Base-by-base conservation (phyloP, 768 basidiomycete genomes). In the Kockovaella imperatae region DNA sequence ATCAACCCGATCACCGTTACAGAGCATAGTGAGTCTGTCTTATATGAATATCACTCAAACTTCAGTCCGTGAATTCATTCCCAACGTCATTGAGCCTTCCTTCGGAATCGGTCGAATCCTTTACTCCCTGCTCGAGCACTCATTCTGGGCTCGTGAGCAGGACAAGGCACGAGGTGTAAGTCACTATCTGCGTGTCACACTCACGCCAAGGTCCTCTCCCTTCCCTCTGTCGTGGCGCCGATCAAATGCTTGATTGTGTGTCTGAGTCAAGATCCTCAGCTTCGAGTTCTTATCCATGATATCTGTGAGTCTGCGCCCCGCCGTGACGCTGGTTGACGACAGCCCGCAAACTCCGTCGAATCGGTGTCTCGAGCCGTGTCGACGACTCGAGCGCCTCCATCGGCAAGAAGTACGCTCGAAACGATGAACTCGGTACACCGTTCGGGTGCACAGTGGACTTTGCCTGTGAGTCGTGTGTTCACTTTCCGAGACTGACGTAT, bases 71-170 rank as follows among this genome's bases (percentile, higher is more conserved):
- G 91, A 96, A 73, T 95, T 79, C 74, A 88, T 82, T 47, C 95
- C 93, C 30, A 97, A 96, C 72, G 95, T 99, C 71, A 93, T 97
- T 70, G 93, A 96, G 70, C 91, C 95, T 20, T 99, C 95, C 3
- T 95, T 96, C 73, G 93, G 95, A 51, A 80, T 97, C 57, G 93
- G 93, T 45, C 88, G 93, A 46, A 95, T 97, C 62, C 76, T 96
- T 38, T 96, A 96, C 72, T 82, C 80, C 24, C 77, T 97, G 43
- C 81, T 99, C 28, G 95, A 99, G 72, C 95, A 97, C 76, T 82
- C 80, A 61, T 99, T 83, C 77, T 97, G 93, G 95, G 80, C 80
- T 51, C 81, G 95, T 68, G 90, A 88, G 65, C 80, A 86, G 62
- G 93, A 96, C 70, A 75, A 86, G 23, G 86, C 89, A 54, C 85